Conservation (phyloP, 2,329 filamentous ascomycete genomes). For the Penicillium freii region DNA sequence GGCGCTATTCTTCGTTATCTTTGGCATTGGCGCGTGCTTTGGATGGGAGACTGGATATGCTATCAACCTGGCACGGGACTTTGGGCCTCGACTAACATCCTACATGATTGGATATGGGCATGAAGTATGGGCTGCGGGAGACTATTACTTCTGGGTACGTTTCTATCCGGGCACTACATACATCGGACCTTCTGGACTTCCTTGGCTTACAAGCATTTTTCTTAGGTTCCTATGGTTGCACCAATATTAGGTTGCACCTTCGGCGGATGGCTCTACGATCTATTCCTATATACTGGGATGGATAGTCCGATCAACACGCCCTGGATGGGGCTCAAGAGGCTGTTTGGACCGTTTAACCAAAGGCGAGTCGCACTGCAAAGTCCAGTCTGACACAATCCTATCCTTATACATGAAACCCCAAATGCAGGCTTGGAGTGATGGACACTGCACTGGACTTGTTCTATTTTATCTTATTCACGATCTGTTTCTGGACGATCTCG, state of each 20-base stretch:
- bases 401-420: background rate
- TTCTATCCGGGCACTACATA: background rate
- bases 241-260: conserved; percentile 65
- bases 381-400: conserved; percentile 15
- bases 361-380: conserved; percentile 14
- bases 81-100: conserved; percentile 65
- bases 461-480: background rate
- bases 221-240: conserved; percentile 67
- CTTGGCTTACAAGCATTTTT: conserved; percentile 1
- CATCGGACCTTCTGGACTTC: background rate
- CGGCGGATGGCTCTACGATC: conserved; percentile 66
- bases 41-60: conserved; percentile 76
- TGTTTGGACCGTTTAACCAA: conserved; percentile 35
- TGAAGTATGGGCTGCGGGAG: conserved; percentile 65
- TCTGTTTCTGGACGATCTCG: background rate
- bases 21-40: conserved; percentile 70
- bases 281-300: conserved; percentile 65
- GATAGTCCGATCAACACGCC: conserved; percentile 69
- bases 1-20: conserved; percentile 68
- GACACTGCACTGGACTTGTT: background rate
- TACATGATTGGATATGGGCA: conserved; percentile 67
- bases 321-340: conserved; percentile 59
- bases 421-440: background rate
- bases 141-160: conserved; percentile 70
- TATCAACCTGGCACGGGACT: conserved; percentile 71